Conservation (phyloP, 768 basidiomycete species). For the Lepiota subincarnata region DNA sequence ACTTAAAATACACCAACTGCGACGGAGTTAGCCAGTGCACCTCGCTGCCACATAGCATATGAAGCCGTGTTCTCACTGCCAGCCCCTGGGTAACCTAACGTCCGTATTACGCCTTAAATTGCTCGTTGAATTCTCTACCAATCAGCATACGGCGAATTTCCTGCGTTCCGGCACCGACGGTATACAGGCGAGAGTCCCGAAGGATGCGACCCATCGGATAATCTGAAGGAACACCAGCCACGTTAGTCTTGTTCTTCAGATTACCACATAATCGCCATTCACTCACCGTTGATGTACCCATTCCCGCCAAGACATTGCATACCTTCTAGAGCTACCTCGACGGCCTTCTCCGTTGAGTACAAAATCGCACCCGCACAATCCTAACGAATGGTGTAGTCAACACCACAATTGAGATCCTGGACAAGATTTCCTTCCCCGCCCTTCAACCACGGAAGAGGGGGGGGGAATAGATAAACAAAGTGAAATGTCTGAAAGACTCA, state of each 20-base stretch:
- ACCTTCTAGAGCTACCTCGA: conserved; percentile 86
- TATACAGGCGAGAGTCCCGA: conserved; percentile 84
- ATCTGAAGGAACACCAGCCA: conserved; percentile 41
- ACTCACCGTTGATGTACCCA: conserved; percentile 87
- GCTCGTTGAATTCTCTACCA: conserved; percentile 86
- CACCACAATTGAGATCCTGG: conserved; percentile 2
- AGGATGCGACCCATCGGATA: conserved; percentile 87
- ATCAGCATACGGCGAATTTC: conserved; percentile 94
- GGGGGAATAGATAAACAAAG: too few relatives aligned
- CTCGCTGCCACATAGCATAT: conserved; percentile 7
- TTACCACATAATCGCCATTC: neutral
- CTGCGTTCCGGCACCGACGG: conserved; percentile 96
- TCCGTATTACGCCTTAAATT: conserved; percentile 33
- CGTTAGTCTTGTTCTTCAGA: conserved; percentile 4
- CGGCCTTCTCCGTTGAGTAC: conserved; percentile 88
- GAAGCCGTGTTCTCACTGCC: conserved; percentile 10
- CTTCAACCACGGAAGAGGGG: too few relatives aligned
- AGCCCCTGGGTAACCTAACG: conserved; percentile 1
- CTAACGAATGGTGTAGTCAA: conserved; percentile 32
- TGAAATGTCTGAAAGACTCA: conserved; percentile 31
- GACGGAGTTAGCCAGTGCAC: conserved; percentile 5
- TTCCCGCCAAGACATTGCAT: conserved; percentile 96
- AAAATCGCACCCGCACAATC: conserved; percentile 95
- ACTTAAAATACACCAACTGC: conserved; percentile 9
- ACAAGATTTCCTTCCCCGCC: neutral